A percentile compares a stretch with the other conserved stretches of the same genome.
phyloP scores from a whole-genome alignment of 306 rosid species.

The Cucumis cinereus region DNA sequence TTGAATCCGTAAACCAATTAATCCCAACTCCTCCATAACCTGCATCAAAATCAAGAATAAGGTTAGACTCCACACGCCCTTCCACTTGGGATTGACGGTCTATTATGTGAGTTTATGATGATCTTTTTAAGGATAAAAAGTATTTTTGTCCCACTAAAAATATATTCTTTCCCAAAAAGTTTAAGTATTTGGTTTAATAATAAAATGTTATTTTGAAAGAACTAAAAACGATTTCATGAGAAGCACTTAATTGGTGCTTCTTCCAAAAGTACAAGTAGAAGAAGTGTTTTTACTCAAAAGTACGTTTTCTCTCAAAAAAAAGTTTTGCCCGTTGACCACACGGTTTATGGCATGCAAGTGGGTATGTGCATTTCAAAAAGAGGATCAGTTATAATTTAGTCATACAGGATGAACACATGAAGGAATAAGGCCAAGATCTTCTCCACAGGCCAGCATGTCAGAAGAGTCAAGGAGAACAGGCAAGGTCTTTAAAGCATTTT shows the following conservation, averaged over 20 bases:
- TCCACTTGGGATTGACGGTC: background rate
- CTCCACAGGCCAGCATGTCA: constrained; percentile 90
- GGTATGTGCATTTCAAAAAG: background rate
- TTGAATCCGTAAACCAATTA: constrained; percentile 89
- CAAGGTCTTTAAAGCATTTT: constrained; percentile 86
- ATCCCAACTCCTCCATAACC: constrained; percentile 96
- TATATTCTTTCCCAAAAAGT: background rate
- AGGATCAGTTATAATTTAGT: constrained; percentile 3
- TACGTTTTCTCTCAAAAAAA: background rate
- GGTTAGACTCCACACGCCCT: background rate
- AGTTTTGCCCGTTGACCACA: background rate
- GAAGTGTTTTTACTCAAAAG: background rate
- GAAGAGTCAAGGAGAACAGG: constrained; percentile 87
- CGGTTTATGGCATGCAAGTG: background rate
- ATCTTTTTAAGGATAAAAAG: background rate
- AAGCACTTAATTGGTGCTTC: background rate
- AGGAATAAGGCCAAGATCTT: constrained; percentile 95
- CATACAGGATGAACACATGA: constrained; percentile 96
- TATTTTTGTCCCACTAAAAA: background rate
- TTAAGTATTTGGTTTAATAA: background rate
- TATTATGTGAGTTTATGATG: background rate
- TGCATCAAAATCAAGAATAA: constrained; percentile 16
- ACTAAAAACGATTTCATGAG: background rate
- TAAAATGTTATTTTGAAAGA: background rate
- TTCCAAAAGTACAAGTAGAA: background rate